A percentile compares a stretch with the other conserved stretches of the same genome.
Evolutionary conservation across 1,284 basidiomycete species (phyloP).

Genomic region (Rhodofomes roseus): DNA sequence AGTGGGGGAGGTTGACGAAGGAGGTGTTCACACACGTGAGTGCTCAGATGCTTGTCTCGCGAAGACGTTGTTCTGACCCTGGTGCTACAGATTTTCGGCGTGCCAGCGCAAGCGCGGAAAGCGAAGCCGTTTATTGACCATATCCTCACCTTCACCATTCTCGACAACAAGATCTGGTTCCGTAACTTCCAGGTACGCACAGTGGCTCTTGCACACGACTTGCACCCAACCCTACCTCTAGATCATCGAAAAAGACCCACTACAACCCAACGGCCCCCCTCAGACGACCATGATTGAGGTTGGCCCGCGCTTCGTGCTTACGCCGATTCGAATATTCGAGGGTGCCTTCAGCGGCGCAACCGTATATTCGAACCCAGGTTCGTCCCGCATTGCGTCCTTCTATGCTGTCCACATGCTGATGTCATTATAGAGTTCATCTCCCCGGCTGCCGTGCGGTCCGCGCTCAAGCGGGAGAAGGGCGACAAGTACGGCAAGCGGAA

Average conservation of each 20-base stretch:
- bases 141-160: conserved; percentile 91
- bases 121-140: conserved; percentile 99
- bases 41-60: conserved; percentile 17
- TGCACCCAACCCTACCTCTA: conserved; percentile 22
- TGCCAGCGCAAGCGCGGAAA: conserved; percentile 84
- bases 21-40: conserved; percentile 95
- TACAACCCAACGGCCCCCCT: conserved; percentile 71
- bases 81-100: conserved; percentile 81
- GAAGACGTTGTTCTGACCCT: background rate
- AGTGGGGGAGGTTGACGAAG: conserved; percentile 88
- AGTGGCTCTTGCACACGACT: background rate
- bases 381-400: conserved; percentile 17
- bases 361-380: conserved; percentile 94
- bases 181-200: conserved; percentile 86
- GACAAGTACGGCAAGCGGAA: conserved; percentile 80
- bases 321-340: conserved; percentile 98
- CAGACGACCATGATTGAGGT: conserved; percentile 88
- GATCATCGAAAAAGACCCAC: conserved; percentile 79
- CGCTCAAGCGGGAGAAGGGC: conserved; percentile 70
- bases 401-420: background rate
- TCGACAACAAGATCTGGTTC: conserved; percentile 99
- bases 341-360: conserved; percentile 95
- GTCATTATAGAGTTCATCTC: conserved; percentile 77
- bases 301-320: conserved; percentile 95
- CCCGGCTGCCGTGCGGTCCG: conserved; percentile 79